Conservation (phyloP, 805 yeast species). For the Grigorovia jiainica region DNA sequence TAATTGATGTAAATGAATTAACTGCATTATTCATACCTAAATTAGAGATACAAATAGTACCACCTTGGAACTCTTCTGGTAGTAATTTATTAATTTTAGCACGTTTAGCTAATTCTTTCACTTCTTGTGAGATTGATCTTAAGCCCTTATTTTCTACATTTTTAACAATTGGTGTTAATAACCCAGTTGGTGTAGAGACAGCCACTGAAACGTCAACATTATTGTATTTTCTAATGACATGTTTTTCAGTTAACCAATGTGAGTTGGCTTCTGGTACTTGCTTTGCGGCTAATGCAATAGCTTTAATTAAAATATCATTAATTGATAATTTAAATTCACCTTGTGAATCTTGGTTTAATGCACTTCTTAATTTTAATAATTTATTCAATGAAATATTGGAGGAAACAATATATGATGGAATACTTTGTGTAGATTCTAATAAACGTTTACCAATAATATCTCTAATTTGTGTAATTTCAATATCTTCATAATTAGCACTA, state of each 20-base stretch:
- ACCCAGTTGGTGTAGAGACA: conserved; percentile 95
- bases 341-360: conserved; percentile 74
- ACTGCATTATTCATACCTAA: conserved; percentile 98
- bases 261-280: conserved; percentile 93
- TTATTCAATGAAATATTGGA: conserved; percentile 81
- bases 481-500: conserved; percentile 60
- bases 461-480: conserved; percentile 87
- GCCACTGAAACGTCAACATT: conserved; percentile 97
- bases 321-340: conserved; percentile 87
- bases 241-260: conserved; percentile 83
- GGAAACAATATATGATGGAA: conserved; percentile 90
- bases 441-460: conserved; percentile 86
- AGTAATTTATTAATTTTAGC: conserved; percentile 87
- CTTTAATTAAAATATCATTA: conserved; percentile 90
- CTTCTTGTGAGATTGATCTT: conserved; percentile 65
- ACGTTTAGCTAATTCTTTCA: conserved; percentile 90
- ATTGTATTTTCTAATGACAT: conserved; percentile 83
- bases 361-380: conserved; percentile 81
- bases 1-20: conserved; percentile 84
- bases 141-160: conserved; percentile 85
- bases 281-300: conserved; percentile 79
- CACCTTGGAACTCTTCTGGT: conserved; percentile 99
- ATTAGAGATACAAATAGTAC: conserved; percentile 96
- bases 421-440: conserved; percentile 70
- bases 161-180: conserved; percentile 91